Evolutionary conservation across 352 stramenopile genomes (phyloP), one percentile per base, ranked within the genome.

Genomic region (Phytophthora vignae): DNA sequence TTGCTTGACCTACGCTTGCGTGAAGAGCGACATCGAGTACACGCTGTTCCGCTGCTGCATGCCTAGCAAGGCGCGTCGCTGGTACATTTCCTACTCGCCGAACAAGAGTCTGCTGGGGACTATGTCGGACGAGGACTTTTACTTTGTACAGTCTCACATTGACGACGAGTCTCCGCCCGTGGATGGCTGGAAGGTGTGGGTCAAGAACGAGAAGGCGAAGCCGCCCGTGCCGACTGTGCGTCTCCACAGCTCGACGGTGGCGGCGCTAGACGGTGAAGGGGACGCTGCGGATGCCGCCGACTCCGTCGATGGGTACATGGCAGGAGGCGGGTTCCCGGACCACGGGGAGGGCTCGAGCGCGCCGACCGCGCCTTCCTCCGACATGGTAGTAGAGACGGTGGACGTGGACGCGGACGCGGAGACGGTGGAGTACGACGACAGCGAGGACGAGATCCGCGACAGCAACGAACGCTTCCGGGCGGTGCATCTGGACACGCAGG

Each of bases 21-120:
- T 78, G 44, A 89, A 87, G 64, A 77, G 84, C 57, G 60, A 88
- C 50, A 85, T 88, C 69, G 81, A 96, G 76, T 96, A 99, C 57
- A 99, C 96, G 17, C 80, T 99, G 15, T 99, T 99, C 79, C 93
- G 96, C n/a, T 99, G 97, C 75, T 97, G 91, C 56, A 99, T 99
- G 97, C 92, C 97, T 12, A 99, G 93, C 69, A 98, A 99, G 67
- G 90, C 98, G 44, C 97, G 98, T 64, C 98, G 97, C 75, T 99
- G 98, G 98, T 99, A 99, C 79, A 97, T 99, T 60, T 99, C 94
- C 53, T 97, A 99, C 76, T 98, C 98, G 22, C 85, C 88, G 6
- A 94, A 97, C 84, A 93, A 92, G 67, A 94, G 81, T 48, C 73
- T 94, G 27, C 79, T 96, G 29, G 90, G 90, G 33, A 97, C 90